Evolutionary conservation across 177 flowering plant genomes (phyloP), one percentile per base, ranked within the genome.

Genomic region (Vitis hybrid): DNA sequence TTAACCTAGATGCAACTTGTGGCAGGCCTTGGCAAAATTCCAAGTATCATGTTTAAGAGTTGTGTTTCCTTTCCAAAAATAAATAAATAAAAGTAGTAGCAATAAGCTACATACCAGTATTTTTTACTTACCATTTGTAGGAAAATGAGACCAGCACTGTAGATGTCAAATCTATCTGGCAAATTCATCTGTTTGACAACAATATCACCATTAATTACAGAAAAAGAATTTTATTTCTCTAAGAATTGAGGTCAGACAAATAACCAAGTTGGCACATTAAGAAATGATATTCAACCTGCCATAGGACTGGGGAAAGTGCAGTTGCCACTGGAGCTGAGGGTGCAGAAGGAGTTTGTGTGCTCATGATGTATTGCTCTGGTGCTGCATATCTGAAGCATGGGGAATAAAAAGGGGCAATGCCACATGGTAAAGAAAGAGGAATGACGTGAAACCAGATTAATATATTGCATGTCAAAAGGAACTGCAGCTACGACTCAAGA

Each of bases 311-410:
- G 51, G 99, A 95, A 66, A 95, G 91, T 72, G 92, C 97, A 74
- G 98, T 67, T 57, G 99, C 98, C 21, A 95, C 97, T 3, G 98
- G 98, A 61, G 93, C 97, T 11, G 99, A 95, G 61, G 98, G 98
- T 32, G 98, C 99, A 63, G 97, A 91, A 61, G 98, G 99, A 66
- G 99, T 95, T 77, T 95, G 99, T 46, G 99, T 95, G 85, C 99
- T 95, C 98, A 95, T 93, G 67, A 95, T 95, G 78, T 95, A 95
- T 76, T 95, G 99, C 83, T 95, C 99, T 1, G 99, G 99, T 70
- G 99, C 99, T 60, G 99, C 81, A 83, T 95, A 95, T 71, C 99
- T 93, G 77, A 61, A 70, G 56, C 74, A 66, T 24, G 18, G 41
- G 67, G 54, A 46, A 65, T 30, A 51, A 67, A 68, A 62, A 63